A percentile compares a stretch with the other conserved stretches of the same genome.
phyloP scores from a whole-genome alignment of 208 protist genomes.

The Leishmania mexicana region DNA sequence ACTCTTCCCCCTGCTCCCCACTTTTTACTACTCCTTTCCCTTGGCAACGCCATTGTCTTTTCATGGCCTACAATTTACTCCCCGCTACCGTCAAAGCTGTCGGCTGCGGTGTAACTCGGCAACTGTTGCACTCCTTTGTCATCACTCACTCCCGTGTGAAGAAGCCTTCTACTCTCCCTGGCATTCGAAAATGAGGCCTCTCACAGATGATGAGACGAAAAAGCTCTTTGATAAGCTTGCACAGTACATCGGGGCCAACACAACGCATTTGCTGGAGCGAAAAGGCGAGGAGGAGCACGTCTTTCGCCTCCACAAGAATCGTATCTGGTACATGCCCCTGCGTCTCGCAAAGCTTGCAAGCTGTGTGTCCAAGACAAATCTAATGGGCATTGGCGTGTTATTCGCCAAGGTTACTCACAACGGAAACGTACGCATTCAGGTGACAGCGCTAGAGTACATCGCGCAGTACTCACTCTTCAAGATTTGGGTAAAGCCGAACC shows the following conservation, averaged over 20 bases:
- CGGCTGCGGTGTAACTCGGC: neutral
- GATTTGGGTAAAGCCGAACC: conserved; percentile 99
- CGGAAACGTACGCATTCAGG: conserved; percentile 88
- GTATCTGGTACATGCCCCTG: conserved; percentile 92
- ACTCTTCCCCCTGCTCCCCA: neutral
- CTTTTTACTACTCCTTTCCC: neutral
- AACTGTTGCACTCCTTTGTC: neutral
- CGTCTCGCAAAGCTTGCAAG: conserved; percentile 85
- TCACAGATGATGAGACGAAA: conserved; percentile 86
- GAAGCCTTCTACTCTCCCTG: neutral
- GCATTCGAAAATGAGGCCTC: conserved; percentile 54
- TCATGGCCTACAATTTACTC: too few relatives aligned
- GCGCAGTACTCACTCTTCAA: conserved; percentile 96
- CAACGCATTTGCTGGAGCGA: conserved; percentile 77
- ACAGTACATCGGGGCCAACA: conserved; percentile 93
- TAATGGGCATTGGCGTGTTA: conserved; percentile 90
- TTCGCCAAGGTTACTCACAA: conserved; percentile 93
- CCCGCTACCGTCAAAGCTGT: neutral
- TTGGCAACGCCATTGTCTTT: neutral
- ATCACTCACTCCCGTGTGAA: neutral
- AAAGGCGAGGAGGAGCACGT: conserved; percentile 87
- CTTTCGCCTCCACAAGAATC: conserved; percentile 91
- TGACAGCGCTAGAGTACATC: conserved; percentile 92
- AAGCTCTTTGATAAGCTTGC: conserved; percentile 92
- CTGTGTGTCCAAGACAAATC: conserved; percentile 86